These are phyloP conservation scores for Globisporangium apiculatum DNA, from an alignment of 352 stramenopile genomes.

Conservation along the genomic window DNA sequence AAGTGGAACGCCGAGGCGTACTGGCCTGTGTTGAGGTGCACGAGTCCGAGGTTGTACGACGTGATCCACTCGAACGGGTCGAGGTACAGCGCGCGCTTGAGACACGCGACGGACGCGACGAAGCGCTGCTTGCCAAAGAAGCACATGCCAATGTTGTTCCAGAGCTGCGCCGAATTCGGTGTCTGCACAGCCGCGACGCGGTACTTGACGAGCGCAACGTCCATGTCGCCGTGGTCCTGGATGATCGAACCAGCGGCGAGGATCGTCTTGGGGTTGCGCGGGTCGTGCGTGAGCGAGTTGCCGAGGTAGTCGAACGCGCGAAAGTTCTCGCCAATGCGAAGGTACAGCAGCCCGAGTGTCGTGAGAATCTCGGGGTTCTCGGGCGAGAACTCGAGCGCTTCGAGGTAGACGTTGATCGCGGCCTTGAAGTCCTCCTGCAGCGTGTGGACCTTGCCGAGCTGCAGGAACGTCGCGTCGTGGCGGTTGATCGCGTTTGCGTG, in stretches of 20 bases:
- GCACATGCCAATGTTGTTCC: constrained; percentile 96
- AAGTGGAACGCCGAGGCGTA: constrained; percentile 93
- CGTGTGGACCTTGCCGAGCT: constrained; percentile 87
- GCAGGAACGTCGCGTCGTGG: constrained; percentile 89
- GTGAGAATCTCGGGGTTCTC: constrained; percentile 91
- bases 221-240: constrained; percentile 91
- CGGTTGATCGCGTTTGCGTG: constrained; percentile 88
- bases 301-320: constrained; percentile 92
- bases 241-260: constrained; percentile 91
- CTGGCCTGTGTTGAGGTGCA: constrained; percentile 90
- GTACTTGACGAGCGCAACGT: constrained; percentile 94
- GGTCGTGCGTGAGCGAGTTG: constrained; percentile 90
- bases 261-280: constrained; percentile 88
- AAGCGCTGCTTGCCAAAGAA: constrained; percentile 91
- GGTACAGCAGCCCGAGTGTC: constrained; percentile 86
- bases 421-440: constrained; percentile 80
- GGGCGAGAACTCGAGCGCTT: constrained; percentile 90
- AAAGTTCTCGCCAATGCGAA: constrained; percentile 87
- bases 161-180: constrained; percentile 90
- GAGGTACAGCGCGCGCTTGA: constrained; percentile 90
- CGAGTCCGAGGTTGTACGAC: constrained; percentile 91
- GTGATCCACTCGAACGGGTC: constrained; percentile 95
- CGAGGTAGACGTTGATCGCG: constrained; percentile 86
- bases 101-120: constrained; percentile 82
- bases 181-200: constrained; percentile 88